Conservation (phyloP, 1,284 basidiomycete species). For the Marasmius sp. region DNA sequence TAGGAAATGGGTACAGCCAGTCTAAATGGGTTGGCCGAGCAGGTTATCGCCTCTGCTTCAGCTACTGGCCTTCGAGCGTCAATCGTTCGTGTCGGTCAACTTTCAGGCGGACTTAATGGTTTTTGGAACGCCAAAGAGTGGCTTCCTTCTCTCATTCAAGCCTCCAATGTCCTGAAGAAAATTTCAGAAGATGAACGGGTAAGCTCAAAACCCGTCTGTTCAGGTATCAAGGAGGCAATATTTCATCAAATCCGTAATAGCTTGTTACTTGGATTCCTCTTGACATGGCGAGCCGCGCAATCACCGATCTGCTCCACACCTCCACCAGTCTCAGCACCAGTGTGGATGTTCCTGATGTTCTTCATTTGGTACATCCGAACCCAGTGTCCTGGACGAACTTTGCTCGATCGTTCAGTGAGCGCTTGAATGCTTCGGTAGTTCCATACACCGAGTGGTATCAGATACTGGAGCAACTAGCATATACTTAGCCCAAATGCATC, state of each 20-base stretch:
- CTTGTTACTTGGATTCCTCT: not conserved
- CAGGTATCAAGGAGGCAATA: not conserved
- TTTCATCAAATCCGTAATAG: not conserved
- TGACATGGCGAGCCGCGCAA: not conserved
- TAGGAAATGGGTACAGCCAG: constrained; percentile 38
- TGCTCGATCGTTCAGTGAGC: not conserved
- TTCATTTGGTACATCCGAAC: not conserved
- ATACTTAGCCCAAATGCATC: not conserved
- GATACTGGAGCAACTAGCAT: not conserved
- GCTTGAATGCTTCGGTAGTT: not conserved
- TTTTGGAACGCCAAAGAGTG: constrained; percentile 45
- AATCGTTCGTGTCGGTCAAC: constrained; percentile 38
- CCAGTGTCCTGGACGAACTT: not conserved
- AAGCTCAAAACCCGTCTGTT: constrained; percentile 17
- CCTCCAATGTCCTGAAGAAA: constrained; percentile 24
- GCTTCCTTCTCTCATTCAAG: constrained; percentile 41
- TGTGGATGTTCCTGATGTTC: not conserved
- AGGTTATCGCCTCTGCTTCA: constrained; percentile 28
- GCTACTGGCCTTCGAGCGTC: constrained; percentile 21
- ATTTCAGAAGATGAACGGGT: constrained; percentile 29
- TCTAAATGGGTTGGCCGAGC: constrained; percentile 46
- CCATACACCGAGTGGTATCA: constrained; percentile 4
- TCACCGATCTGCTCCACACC: not conserved
- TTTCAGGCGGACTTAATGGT: constrained; percentile 36
- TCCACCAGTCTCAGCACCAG: not conserved